Base-by-base conservation (phyloP, 1,139 yeast species). In the Lipomyces yarrowii region DNA sequence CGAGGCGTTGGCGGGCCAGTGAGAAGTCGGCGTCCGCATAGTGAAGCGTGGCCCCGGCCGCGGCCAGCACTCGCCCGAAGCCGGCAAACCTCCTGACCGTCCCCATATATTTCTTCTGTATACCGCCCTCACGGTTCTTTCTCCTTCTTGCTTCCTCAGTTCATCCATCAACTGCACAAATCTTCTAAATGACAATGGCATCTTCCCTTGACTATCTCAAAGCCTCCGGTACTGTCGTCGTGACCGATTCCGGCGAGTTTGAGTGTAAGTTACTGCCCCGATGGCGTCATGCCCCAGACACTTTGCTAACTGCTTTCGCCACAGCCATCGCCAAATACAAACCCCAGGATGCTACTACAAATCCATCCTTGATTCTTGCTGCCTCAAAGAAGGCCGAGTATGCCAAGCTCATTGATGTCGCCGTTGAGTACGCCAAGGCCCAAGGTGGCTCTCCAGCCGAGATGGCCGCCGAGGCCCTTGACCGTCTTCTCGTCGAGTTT, bases 261-360 rank as follows among this genome's bases (percentile, higher is more conserved):
- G 98, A 92, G 81, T 89, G 82, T 80, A 74, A 64, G 79, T 76
- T 51, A 37, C n/a, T n/a, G 10, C 35, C 0, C 5, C 18, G 21
- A 15, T 37, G 15, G 30, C 26, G 35, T 18, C 23, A 32, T 15
- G 18, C 30, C 7, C 13, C 66, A 18, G 59, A 59, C 42, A 15
- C 42, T 2, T 2, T 37, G 42, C 13, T 37, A n/a, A 21, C 48
- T 42, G 5, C 48, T 4, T 7, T 42, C 48, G 48, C 48, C 48
- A 42, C 60, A 78, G 80, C 96, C 73, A 94, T 94, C 78, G 97
- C 98, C 78, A 91, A 92, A 82, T 94, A 90, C 85, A 91, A 94
- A 76, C 99, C 99, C 74, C 98, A 94, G 84, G 99, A 94, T 82
- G 97, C 99, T 73, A 94, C 99, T 77, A 94, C 99, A 80, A 94